A percentile compares a stretch with the other conserved stretches of the same genome.
phyloP scores from a whole-genome alignment of 805 yeast genomes.

The Metschnikowia drakensbergensis region DNA sequence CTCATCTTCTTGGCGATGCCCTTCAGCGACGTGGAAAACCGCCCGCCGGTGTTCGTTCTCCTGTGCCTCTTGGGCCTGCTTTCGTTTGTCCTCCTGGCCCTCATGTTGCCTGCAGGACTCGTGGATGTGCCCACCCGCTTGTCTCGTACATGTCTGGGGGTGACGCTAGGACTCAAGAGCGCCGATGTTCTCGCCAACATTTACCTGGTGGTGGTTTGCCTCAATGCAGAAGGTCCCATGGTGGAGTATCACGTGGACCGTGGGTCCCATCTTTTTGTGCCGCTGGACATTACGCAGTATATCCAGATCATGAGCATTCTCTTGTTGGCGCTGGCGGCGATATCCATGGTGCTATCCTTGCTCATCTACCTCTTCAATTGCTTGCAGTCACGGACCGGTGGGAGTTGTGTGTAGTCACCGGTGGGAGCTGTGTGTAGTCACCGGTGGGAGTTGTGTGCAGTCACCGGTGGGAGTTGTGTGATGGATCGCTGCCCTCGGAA shows the following conservation, averaged over 20 bases:
- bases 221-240: slow-evolving; percentile 22
- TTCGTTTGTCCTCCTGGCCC: slow-evolving; percentile 12
- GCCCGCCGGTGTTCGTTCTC: slow-evolving; percentile 27
- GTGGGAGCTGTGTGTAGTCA: no score
- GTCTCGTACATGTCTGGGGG: slow-evolving; percentile 14
- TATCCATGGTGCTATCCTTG: slow-evolving; percentile 17
- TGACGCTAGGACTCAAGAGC: slow-evolving; percentile 20
- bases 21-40: slow-evolving; percentile 29
- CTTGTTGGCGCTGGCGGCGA: slow-evolving; percentile 12
- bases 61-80: slow-evolving; percentile 16
- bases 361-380: slow-evolving; percentile 8
- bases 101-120: slow-evolving; percentile 15
- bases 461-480: no score
- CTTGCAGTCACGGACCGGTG: background rate
- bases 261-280: slow-evolving; percentile 11
- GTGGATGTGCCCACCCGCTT: slow-evolving; percentile 8
- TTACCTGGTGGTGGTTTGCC: slow-evolving; percentile 17
- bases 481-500: no score
- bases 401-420: no score
- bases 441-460: no score
- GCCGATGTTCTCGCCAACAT: slow-evolving; percentile 19
- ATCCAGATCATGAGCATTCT: slow-evolving; percentile 20
- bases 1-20: slow-evolving; percentile 30
- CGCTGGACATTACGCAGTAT: slow-evolving; percentile 28
- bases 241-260: slow-evolving; percentile 23